Conservation (phyloP, 1,284 basidiomycete species). For the Coniferiporia weirii region DNA sequence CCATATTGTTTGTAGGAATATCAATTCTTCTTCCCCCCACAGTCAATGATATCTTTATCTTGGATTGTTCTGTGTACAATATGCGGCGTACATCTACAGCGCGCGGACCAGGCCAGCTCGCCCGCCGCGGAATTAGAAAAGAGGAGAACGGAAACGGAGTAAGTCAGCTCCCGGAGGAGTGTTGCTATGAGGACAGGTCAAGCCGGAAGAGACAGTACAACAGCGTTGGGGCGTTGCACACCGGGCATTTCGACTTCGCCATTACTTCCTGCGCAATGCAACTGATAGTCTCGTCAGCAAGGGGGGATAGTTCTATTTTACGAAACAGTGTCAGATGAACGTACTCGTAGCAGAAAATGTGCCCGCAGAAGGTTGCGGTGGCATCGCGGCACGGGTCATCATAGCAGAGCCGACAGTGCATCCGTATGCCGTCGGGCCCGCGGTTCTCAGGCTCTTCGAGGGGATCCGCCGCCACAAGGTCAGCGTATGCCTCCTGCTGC, state of each 20-base stretch:
- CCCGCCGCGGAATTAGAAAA: too few species aligned
- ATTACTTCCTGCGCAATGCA: constrained; percentile 46
- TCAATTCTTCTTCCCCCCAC: too few species aligned
- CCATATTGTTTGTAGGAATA: too few species aligned
- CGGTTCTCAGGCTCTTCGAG: neutral
- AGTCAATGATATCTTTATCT: too few species aligned
- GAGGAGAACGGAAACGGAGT: too few species aligned
- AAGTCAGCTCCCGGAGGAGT: too few species aligned
- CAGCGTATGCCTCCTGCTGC: neutral
- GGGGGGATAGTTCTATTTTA: too few species aligned
- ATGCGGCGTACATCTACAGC: too few species aligned
- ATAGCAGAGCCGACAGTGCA: constrained; percentile 43
- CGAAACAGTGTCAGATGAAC: constrained; percentile 21
- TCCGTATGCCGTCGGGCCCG: neutral
- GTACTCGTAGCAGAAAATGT: constrained; percentile 51
- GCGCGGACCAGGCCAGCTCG: too few species aligned
- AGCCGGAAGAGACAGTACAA: constrained; percentile 46
- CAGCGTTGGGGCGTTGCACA: constrained; percentile 42
- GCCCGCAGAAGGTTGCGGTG: constrained; percentile 52
- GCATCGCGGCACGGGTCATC: constrained; percentile 39
- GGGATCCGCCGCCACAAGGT: neutral
- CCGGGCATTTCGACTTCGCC: constrained; percentile 40
- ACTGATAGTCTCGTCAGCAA: constrained; percentile 24
- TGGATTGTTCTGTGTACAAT: too few species aligned
- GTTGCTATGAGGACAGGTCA: constrained; percentile 20